phyloP scores from a whole-genome alignment of 768 basidiomycete genomes.

The Lactarius indigo region DNA sequence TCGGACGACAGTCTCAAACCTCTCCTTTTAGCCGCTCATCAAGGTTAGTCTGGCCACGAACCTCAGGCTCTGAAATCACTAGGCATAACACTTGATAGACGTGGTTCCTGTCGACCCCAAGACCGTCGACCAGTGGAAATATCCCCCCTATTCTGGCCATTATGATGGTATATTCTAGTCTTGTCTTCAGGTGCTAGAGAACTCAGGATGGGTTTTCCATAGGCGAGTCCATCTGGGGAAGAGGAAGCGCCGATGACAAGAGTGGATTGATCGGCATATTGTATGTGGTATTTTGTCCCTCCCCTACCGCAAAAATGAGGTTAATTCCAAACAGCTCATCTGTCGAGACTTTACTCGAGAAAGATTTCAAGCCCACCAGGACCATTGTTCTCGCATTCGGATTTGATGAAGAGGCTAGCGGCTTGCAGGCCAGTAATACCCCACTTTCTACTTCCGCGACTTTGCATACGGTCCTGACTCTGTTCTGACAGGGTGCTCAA shows the following conservation, averaged over 20 bases:
- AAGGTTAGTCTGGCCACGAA: slow-evolving; percentile 40
- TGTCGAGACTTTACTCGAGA: slow-evolving; percentile 38
- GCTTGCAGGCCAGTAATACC: slow-evolving; percentile 23
- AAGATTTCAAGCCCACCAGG: slow-evolving; percentile 38
- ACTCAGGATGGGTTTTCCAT: not conserved
- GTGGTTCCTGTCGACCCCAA: slow-evolving; percentile 49
- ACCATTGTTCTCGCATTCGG: slow-evolving; percentile 33
- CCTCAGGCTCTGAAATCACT: not conserved
- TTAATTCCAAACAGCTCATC: slow-evolving; percentile 29
- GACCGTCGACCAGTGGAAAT: slow-evolving; percentile 44
- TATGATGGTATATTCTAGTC: slow-evolving; percentile 47
- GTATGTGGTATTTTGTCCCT: slow-evolving; percentile 24
- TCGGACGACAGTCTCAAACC: slow-evolving; percentile 49
- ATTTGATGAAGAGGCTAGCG: slow-evolving; percentile 43
- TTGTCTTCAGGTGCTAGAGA: slow-evolving; percentile 20
- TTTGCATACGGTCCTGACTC: not conserved
- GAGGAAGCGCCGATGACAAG: slow-evolving; percentile 37
- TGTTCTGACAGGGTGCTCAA: slow-evolving; percentile 48
- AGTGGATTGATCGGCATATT: slow-evolving; percentile 34
- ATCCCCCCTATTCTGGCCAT: slow-evolving; percentile 49
- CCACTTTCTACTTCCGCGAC: not conserved
- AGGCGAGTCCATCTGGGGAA: slow-evolving; percentile 35
- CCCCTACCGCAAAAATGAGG: not conserved
- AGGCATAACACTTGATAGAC: slow-evolving; percentile 29
- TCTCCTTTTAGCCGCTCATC: slow-evolving; percentile 50